Evolutionary conservation across 2,329 filamentous ascomycete genomes (phyloP), one percentile per base, ranked within the genome.

Genomic region (Monosporascus sp.): DNA sequence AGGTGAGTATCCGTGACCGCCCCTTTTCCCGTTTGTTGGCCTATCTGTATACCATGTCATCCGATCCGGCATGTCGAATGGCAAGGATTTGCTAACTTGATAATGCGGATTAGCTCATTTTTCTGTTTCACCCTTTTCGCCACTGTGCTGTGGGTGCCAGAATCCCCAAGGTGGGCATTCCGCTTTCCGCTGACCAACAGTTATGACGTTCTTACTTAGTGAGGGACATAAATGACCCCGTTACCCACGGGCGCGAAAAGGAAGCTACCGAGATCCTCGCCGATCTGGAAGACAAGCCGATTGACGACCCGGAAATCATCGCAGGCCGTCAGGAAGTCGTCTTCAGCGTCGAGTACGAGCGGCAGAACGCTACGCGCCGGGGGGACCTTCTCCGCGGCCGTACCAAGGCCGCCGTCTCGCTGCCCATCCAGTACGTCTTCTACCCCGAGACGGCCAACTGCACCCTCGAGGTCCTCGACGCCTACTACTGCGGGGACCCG

Each of bases 371-470:
- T 2, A 58, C 60, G 11, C 53, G 59, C 9, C 65, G 62, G 65
- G 55, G 63, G 31, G 64, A 64, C 22, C 50, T 63, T 7, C 49
- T 64, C 9, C 58, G 60, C 37, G 59, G 60, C 35, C 58, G 56
- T 17, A 58, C 55, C 15, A 50, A 53, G 48, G 47, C 52, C 62
- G 70, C 71, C 38, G 55, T 70, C 0, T 73, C 73, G 38, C 9
- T 77, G 26, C 74, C 74, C 0, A 68, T 73, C 48, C 72, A 73
- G 1, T 77, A 73, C 59, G 67, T 76, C 46, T 70, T 77, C 58
- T 77, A 75, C 51, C 74, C 73, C 0, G 74, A 77, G 55, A 76
- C 75, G 1, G 56, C 60, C 22, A 59, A 63, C 50, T 55, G 63
- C 11, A 59, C 59, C 6, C 55, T 64, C 45, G 63, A 63, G 51